Evolutionary conservation across 306 rosid genomes (phyloP).

Genomic region (Rosa multiflora): DNA sequence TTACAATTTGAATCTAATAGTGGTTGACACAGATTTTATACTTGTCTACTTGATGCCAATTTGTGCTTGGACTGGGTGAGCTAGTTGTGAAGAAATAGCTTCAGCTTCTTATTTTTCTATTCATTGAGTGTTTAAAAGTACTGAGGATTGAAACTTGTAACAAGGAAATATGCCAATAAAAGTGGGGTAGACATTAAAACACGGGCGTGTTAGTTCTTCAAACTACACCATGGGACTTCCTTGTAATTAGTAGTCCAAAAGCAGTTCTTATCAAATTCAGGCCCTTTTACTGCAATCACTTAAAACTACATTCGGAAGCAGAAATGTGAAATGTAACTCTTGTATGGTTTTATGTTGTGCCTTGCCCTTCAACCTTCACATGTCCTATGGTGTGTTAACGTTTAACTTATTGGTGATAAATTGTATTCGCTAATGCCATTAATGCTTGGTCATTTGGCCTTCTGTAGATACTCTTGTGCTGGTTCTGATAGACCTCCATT

Average conservation of each 20-base stretch:
- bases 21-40: not conserved
- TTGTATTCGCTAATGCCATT: not conserved
- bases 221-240: not conserved
- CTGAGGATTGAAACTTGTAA: not conserved
- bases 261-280: not conserved
- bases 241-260: not conserved
- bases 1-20: not conserved
- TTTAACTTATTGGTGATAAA: not conserved
- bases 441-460: not conserved
- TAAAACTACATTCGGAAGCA: not conserved
- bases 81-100: not conserved
- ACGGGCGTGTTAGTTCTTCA: not conserved
- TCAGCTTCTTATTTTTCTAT: not conserved
- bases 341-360: not conserved
- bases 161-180: not conserved
- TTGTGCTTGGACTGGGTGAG: not conserved
- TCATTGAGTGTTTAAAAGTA: not conserved
- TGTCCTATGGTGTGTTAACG: not conserved
- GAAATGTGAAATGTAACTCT: not conserved
- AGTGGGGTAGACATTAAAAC: not conserved
- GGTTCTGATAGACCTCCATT: slow-evolving; percentile 6
- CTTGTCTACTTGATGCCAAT: not conserved
- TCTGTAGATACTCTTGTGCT: not conserved
- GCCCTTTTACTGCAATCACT: not conserved
- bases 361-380: not conserved